Evolutionary conservation across 2,329 filamentous ascomycete genomes (phyloP), one percentile per base, ranked within the genome.

Genomic region (Cladophialophora yegresii): DNA sequence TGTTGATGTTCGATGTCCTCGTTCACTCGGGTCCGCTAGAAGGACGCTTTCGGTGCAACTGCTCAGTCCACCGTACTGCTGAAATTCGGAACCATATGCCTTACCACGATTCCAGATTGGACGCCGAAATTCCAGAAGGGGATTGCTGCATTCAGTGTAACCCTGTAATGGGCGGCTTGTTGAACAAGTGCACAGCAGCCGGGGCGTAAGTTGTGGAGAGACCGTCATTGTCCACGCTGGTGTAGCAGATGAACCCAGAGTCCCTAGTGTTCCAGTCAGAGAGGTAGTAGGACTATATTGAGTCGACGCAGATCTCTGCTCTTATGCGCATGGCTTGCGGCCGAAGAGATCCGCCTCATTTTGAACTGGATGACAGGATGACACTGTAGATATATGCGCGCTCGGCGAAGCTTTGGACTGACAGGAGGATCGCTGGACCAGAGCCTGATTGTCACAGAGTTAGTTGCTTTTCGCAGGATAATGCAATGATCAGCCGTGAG

Each of bases 281-380:
- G 36, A n/a, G 1, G 4, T 40, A 40, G 33, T 40, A 16, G 13
- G 16, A 8, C 36, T 2, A 43, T 43, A 43, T 7, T 43, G 16
- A n/a, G 16, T 20, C 2, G 9, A 26, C 20, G 47, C 47, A 23
- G 47, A 50, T 50, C 47, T 50, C n/a, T 50, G 20, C 23, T 50
- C 8, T 23, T 50, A 50, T 50, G 6, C 23, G 47, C 9, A 50
- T 23, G 47, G 47, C 20, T 9, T 8, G 20, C 7, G 47, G 22
- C 26, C 3, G 47, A 12, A 50, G 22, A 50, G 47, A 50, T 50
- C 47, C 47, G 47, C 47, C 47, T 50, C 47, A 50, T 50, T 20
- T 50, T 50, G 47, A 50, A 20, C 36, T 16, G 47, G 47, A 50
- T 50, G 23, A 13, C 47, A 28, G 47, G 47, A 50, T 50, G 23